Percentiles rank a stretch among this genome's conserved stretches.
Conservation (phyloP, 2,329 filamentous ascomycete genomes). For the Anthostomella pinea region DNA sequence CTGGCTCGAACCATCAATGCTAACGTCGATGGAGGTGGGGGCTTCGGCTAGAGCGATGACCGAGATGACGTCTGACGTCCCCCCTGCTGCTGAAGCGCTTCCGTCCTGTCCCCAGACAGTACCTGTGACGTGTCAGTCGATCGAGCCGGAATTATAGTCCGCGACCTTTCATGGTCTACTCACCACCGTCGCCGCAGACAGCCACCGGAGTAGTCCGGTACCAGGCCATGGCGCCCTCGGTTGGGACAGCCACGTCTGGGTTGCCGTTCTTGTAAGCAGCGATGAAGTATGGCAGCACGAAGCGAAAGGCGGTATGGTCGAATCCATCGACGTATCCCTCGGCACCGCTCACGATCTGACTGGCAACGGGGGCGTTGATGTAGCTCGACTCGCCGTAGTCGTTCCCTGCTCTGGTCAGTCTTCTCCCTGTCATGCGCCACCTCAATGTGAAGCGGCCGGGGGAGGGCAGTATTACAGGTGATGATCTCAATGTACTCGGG, state of each 20-base stretch:
- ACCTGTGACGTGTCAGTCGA: conserved; percentile 22
- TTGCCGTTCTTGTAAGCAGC: conserved; percentile 46
- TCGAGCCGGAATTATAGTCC: too few species aligned
- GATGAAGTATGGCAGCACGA: conserved; percentile 48
- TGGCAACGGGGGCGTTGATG: conserved; percentile 43
- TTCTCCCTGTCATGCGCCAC: neutral
- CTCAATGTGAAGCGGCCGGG: neutral
- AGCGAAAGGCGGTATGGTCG: conserved; percentile 48
- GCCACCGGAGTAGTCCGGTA: conserved; percentile 27
- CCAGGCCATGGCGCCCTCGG: conserved; percentile 28
- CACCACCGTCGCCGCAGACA: conserved; percentile 37
- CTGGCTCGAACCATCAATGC: conserved; percentile 35
- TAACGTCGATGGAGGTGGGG: conserved; percentile 33
- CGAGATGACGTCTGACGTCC: conserved; percentile 44
- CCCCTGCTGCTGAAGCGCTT: conserved; percentile 31
- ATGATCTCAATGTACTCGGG: conserved; percentile 55
- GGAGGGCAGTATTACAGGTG: conserved; percentile 39
- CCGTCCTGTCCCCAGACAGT: conserved; percentile 39
- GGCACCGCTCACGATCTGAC: conserved; percentile 45
- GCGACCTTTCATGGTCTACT: conserved; percentile 23
- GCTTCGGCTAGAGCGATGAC: conserved; percentile 37
- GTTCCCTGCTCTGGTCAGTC: conserved; percentile 40
- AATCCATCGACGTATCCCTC: conserved; percentile 45
- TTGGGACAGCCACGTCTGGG: conserved; percentile 25
- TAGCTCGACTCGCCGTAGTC: conserved; percentile 61